A percentile compares a stretch with the other conserved stretches of the same genome.
phyloP scores from a whole-genome alignment of 495 filamentous ascomycete species.

The Hypoxylon cercidicola region DNA sequence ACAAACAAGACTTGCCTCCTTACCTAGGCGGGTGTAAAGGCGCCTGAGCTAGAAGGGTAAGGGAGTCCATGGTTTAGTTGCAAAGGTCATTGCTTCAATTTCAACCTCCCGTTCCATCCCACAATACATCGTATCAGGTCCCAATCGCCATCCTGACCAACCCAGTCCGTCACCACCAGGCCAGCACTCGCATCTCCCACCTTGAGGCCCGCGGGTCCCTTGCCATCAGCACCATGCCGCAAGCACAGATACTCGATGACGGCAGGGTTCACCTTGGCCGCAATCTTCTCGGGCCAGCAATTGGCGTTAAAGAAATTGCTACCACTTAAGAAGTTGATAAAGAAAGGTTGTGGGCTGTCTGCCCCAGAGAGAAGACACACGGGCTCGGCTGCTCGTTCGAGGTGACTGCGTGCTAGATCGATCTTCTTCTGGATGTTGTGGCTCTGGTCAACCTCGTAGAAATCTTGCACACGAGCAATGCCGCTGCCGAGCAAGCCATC shows the following conservation, averaged over 20 bases:
- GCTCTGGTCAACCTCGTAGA: constrained; percentile 85
- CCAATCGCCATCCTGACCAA: constrained; percentile 91
- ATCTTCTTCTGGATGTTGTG: constrained; percentile 85
- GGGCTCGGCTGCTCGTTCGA: constrained; percentile 72
- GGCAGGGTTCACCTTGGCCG: constrained; percentile 93
- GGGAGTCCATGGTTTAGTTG: neutral
- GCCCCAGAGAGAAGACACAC: constrained; percentile 46
- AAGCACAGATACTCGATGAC: constrained; percentile 80
- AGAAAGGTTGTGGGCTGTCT: constrained; percentile 69
- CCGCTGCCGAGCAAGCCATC: constrained; percentile 77
- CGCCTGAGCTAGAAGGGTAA: neutral
- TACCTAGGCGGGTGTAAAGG: neutral
- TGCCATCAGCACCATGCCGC: constrained; percentile 64
- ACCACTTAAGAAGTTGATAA: constrained; percentile 88
- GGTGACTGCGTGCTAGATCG: constrained; percentile 73
- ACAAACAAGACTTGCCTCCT: too few species aligned
- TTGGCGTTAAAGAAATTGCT: constrained; percentile 92
- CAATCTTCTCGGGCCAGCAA: constrained; percentile 95
- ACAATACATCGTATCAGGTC: constrained; percentile 89
- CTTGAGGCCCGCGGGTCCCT: constrained; percentile 53
- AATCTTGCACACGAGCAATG: constrained; percentile 89
- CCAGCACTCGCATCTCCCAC: constrained; percentile 86
- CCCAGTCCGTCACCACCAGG: constrained; percentile 93
- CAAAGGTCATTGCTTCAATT: constrained; percentile 53
- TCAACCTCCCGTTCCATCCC: constrained; percentile 85